These are phyloP conservation scores for Fusarium algeriense DNA, from an alignment of 2,329 filamentous ascomycete species.

Conservation along the genomic window DNA sequence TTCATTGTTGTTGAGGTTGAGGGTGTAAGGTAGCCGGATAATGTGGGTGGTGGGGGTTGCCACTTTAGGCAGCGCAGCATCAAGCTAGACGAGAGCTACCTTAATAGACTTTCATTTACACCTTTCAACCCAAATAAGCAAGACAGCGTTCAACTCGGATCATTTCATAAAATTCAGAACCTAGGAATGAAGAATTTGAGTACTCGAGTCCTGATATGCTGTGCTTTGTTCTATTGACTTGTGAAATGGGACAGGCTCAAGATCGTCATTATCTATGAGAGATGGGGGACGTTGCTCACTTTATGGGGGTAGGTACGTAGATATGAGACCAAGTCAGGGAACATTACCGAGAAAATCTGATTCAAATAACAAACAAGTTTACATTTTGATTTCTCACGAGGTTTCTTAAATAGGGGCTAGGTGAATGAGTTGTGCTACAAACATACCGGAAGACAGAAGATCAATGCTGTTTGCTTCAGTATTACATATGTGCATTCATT, in stretches of 20 bases:
- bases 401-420: neutral
- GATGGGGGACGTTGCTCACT: neutral
- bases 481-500: neutral
- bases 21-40: neutral
- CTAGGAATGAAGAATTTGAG: neutral
- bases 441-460: no score
- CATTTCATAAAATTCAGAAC: neutral
- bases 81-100: constrained; percentile 9
- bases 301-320: neutral
- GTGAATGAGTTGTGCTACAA: neutral
- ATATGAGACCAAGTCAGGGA: neutral
- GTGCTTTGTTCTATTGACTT: neutral
- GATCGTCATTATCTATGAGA: neutral
- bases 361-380: neutral
- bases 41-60: constrained; percentile 18
- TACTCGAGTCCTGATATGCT: neutral
- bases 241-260: neutral
- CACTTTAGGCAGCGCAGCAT: constrained; percentile 15
- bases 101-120: neutral
- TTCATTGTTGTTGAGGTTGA: constrained; percentile 16
- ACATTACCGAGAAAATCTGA: neutral
- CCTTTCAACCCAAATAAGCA: neutral
- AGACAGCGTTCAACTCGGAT: neutral
- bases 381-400: no score
- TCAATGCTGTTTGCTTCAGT: neutral